Evolutionary conservation across 331 rosid species (phyloP).

Genomic region (Stylosanthes scabra): DNA sequence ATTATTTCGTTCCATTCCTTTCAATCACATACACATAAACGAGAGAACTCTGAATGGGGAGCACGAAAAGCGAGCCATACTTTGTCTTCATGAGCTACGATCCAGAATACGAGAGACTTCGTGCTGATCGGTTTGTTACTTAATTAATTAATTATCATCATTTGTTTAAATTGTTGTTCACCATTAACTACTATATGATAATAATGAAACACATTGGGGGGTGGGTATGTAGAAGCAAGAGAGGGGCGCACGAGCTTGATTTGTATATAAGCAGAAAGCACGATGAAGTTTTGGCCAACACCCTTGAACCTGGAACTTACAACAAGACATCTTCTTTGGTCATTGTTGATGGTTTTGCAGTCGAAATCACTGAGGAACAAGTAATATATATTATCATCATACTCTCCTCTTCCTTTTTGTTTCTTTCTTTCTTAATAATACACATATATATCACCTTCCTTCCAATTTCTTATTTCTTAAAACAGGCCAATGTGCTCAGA

Average conservation of each 20-base stretch:
- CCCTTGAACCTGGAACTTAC: slow-evolving; percentile 72
- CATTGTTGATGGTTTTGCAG: slow-evolving; percentile 89
- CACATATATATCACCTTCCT: neutral
- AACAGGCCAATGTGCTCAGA: slow-evolving; percentile 85
- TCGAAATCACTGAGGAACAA: slow-evolving; percentile 72
- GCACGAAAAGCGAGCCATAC: slow-evolving; percentile 60
- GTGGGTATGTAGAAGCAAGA: slow-evolving; percentile 42
- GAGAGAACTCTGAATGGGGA: slow-evolving; percentile 47
- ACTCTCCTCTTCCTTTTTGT: neutral
- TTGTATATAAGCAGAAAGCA: slow-evolving; percentile 79
- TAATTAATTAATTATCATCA: too few relatives aligned
- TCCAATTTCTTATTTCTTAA: neutral
- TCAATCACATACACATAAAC: neutral
- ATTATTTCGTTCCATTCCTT: neutral
- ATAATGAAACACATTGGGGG: too few relatives aligned
- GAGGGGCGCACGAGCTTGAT: slow-evolving; percentile 69
- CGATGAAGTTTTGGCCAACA: slow-evolving; percentile 71
- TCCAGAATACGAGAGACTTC: slow-evolving; percentile 81
- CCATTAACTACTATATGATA: too few relatives aligned
- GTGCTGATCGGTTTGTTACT: slow-evolving; percentile 63
- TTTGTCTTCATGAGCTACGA: slow-evolving; percentile 92
- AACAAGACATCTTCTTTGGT: slow-evolving; percentile 72
- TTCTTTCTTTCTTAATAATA: neutral
- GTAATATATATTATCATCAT: slow-evolving; percentile 39
- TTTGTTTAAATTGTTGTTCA: too few relatives aligned